These are phyloP conservation scores for Rhodotorula sp. DNA, from an alignment of 1,284 basidiomycete species.

Conservation along the genomic window DNA sequence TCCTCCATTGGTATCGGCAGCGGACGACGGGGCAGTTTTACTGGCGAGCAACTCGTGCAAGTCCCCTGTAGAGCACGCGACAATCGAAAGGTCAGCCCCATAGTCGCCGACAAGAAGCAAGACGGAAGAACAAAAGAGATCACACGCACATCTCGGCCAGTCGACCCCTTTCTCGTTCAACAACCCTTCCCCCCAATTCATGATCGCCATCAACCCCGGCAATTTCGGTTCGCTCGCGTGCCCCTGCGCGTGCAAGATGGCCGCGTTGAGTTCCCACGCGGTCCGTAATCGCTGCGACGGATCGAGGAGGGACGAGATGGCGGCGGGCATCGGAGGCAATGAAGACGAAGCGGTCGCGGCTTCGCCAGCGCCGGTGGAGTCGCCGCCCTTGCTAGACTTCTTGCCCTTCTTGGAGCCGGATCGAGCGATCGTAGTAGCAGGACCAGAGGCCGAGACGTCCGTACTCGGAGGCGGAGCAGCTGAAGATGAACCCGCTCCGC, in stretches of 20 bases:
- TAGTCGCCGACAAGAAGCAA: too few relatives aligned
- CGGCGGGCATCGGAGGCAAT: constrained; percentile 54
- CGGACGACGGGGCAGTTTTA: too few relatives aligned
- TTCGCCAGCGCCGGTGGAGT: not conserved
- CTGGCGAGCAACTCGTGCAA: constrained; percentile 19
- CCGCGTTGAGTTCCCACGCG: constrained; percentile 85
- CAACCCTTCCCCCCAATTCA: constrained; percentile 83
- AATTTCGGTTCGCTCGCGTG: constrained; percentile 91
- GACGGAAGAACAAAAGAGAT: too few relatives aligned
- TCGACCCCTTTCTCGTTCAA: constrained; percentile 58
- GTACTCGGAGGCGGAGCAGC: not conserved
- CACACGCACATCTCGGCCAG: constrained; percentile 38
- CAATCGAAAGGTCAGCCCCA: too few relatives aligned
- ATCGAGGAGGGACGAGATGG: constrained; percentile 73
- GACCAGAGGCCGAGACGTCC: not conserved
- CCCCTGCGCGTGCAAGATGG: constrained; percentile 84
- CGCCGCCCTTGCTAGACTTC: constrained; percentile 24
- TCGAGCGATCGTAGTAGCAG: not conserved
- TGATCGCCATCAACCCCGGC: constrained; percentile 75
- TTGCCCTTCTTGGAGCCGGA: constrained; percentile 16
- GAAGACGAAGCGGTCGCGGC: not conserved
- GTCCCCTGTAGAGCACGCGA: not conserved
- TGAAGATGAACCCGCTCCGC: not conserved
- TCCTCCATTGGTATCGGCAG: not conserved
- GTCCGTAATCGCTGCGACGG: constrained; percentile 86